phyloP scores from a whole-genome alignment of 208 protist species.

The Acanthamoeba culbertsoni region DNA sequence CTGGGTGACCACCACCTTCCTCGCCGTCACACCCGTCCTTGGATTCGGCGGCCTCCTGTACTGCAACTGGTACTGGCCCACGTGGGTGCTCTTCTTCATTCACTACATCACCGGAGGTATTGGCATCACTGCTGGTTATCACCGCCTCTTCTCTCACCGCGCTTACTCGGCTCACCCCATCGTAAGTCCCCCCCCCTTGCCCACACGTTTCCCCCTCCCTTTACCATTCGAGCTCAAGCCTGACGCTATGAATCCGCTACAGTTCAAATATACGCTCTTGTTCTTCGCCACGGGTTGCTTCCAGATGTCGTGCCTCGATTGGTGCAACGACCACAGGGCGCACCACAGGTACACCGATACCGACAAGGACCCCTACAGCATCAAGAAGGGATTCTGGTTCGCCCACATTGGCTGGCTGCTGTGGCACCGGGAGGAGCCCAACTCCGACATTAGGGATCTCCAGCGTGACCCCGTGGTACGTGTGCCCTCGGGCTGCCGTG shows the following conservation, averaged over 20 bases:
- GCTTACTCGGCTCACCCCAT: constrained; percentile 70
- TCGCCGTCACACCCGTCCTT: constrained; percentile 61
- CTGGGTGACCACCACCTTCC: constrained; percentile 62
- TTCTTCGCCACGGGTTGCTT: constrained; percentile 66
- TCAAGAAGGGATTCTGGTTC: constrained; percentile 65
- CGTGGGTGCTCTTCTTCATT: constrained; percentile 56
- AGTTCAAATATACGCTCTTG: constrained; percentile 48
- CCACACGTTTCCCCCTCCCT: background rate
- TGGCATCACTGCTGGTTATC: constrained; percentile 82
- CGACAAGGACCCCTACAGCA: constrained; percentile 75
- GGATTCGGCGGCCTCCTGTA: constrained; percentile 61
- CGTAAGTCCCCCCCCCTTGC: background rate
- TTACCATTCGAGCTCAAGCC: background rate
- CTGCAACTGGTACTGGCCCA: constrained; percentile 52
- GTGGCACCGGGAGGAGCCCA: constrained; percentile 61
- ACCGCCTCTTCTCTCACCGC: constrained; percentile 78
- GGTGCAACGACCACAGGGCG: constrained; percentile 77
- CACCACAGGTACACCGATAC: constrained; percentile 83
- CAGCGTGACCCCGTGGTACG: constrained; percentile 72
- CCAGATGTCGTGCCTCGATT: constrained; percentile 65
- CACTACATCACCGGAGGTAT: constrained; percentile 70
- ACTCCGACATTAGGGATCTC: constrained; percentile 79
- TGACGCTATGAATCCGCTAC: background rate
- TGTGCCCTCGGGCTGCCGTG: constrained; percentile 38
- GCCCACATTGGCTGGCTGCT: constrained; percentile 82